Base-by-base conservation (phyloP, 176 grass and related monocot genomes). In the Calamus simplicifolius region DNA sequence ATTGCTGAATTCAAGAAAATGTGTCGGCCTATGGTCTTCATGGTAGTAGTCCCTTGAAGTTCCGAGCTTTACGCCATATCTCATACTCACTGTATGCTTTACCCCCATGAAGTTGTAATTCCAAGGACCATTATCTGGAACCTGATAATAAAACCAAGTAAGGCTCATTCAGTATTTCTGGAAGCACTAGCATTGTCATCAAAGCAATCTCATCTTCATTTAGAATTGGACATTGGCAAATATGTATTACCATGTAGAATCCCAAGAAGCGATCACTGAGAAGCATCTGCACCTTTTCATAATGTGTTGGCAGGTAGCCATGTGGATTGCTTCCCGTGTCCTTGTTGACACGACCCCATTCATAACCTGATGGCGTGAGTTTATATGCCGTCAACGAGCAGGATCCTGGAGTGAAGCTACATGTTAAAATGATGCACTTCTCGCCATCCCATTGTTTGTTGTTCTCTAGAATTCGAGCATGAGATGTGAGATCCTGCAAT, bases 241-340 rank as follows among this genome's bases (percentile, higher is more conserved):
- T 1, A 15, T 7, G 28, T 3, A 56, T 50, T 88, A 98, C 93
- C 93, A 98, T 98, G 63, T 98, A 98, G 79, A 98, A 98, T 48
- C 93, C 93, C 28, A 98, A 75, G 79, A 98, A 98, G 43, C 93
- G 84, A 56, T 92, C 93, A 0, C 93, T 98, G 35, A 92, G 84
- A 78, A 98, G 93, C 93, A 92, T 98, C 83, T 98, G 93, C 48
- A 92, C 93, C 79, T 98, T 98, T 79, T 98, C 93, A n/a, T 98
- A 98, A 21, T 98, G 87, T 14, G 87, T 88, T 10, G 87, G 87
- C 18, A 98, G 84, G 31, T 97, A 97, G 19, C 92, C 92, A 67
- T 97, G 92, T 4, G 92, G 93, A 62, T 98, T 98, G 84, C 93
- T 98, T 70, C 93, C 93, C 0, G 80, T 92, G 69, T 98, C 93